These are phyloP conservation scores for Paecilomyces sp. DNA, from an alignment of 2,329 filamentous ascomycete species.

Conservation along the genomic window DNA sequence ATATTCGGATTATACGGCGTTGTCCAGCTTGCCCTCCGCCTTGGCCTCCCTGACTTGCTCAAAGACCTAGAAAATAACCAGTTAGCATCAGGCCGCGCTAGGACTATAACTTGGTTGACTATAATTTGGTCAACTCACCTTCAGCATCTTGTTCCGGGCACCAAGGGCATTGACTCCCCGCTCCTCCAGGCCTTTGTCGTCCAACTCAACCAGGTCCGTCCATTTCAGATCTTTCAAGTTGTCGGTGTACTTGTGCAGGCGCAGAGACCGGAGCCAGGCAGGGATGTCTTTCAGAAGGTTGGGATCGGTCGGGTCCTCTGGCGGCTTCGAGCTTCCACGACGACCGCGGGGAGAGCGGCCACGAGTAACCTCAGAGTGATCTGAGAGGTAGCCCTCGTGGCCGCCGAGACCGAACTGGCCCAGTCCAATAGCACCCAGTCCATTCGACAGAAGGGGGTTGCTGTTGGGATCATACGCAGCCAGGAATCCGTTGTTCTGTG, in stretches of 20 bases:
- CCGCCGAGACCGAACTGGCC: constrained; percentile 62
- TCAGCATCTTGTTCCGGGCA: constrained; percentile 94
- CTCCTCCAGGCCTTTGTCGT: constrained; percentile 87
- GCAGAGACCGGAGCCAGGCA: constrained; percentile 86
- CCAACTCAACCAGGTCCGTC: constrained; percentile 84
- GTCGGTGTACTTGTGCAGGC: constrained; percentile 97
- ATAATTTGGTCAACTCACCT: constrained; percentile 48
- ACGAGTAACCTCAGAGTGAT: constrained; percentile 84
- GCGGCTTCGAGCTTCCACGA: constrained; percentile 91
- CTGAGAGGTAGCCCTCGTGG: constrained; percentile 83
- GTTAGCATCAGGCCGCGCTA: constrained; percentile 20
- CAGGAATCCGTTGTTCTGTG: constrained; percentile 91
- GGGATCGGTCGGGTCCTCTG: constrained; percentile 92
- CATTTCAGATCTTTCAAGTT: constrained; percentile 96
- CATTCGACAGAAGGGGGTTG: constrained; percentile 63
- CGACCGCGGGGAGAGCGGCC: constrained; percentile 88
- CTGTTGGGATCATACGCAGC: constrained; percentile 70
- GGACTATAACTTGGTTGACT: background rate
- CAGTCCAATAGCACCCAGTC: constrained; percentile 64
- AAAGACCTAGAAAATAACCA: constrained; percentile 56
- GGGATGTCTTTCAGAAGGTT: constrained; percentile 89
- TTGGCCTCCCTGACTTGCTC: constrained; percentile 87
- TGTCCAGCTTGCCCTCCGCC: constrained; percentile 60
- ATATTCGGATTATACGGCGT: constrained; percentile 17
- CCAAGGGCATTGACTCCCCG: constrained; percentile 92